Evolutionary conservation across 2,329 filamentous ascomycete species (phyloP).

Genomic region (Colletotrichum tamarilloi): DNA sequence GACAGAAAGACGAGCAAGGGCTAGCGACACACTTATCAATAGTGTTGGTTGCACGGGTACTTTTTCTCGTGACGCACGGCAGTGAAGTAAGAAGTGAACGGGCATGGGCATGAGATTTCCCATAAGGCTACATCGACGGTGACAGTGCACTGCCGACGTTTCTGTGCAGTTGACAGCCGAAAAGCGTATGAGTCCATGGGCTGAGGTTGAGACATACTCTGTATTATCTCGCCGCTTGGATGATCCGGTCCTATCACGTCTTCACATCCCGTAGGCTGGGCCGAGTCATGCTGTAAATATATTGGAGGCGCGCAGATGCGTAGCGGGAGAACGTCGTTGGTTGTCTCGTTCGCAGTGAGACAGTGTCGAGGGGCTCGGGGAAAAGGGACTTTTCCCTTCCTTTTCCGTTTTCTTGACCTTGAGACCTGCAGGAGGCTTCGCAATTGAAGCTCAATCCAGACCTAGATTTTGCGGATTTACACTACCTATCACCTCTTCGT

Average conservation of each 20-base stretch:
- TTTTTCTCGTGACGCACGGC: background rate
- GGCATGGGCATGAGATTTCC: background rate
- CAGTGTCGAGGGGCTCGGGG: background rate
- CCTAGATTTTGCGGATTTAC: background rate
- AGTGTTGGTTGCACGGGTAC: background rate
- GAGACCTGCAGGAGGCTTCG: constrained; percentile 5
- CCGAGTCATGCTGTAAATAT: background rate
- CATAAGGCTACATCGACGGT: no score
- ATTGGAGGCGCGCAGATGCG: background rate
- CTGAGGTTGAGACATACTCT: background rate
- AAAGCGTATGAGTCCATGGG: background rate
- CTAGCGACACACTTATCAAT: background rate
- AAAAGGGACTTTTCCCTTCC: background rate
- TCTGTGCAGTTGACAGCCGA: background rate
- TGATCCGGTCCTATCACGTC: background rate
- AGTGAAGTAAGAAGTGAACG: background rate
- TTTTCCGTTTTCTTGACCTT: background rate
- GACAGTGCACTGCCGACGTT: background rate
- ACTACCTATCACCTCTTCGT: no score
- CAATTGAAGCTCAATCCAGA: background rate
- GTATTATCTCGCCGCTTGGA: background rate
- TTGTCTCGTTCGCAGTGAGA: background rate
- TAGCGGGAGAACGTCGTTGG: background rate
- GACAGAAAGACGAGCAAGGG: background rate
- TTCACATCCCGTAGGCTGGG: background rate